Conservation (phyloP, 2,329 filamentous ascomycete genomes). For the Stemphylium beticola region DNA sequence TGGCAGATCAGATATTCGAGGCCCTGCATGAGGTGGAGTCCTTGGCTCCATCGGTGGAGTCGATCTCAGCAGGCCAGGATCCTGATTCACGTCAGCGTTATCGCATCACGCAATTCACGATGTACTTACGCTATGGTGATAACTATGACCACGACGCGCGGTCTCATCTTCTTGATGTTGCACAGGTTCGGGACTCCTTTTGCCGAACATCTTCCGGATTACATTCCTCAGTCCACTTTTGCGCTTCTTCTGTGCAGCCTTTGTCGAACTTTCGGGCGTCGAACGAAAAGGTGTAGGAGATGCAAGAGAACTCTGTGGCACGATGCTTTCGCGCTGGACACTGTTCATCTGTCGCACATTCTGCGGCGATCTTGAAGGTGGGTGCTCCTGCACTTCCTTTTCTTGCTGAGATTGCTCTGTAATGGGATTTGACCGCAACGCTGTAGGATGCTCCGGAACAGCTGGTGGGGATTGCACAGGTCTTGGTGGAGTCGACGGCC, state of each 20-base stretch:
- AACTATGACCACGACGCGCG: constrained; percentile 35
- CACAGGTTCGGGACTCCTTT: constrained; percentile 36
- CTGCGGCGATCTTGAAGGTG: constrained; percentile 24
- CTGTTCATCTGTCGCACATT: constrained; percentile 33
- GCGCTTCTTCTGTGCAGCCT: constrained; percentile 39
- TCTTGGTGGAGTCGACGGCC: constrained; percentile 20
- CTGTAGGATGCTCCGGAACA: constrained; percentile 14
- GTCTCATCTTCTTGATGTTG: constrained; percentile 28
- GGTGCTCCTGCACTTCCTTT: constrained; percentile 11
- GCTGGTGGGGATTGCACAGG: constrained; percentile 19
- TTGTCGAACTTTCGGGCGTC: constrained; percentile 36
- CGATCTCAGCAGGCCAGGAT: constrained; percentile 36
- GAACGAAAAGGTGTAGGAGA: constrained; percentile 40
- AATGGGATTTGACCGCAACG: constrained; percentile 21
- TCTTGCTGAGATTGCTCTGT: constrained; percentile 9
- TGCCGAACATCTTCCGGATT: constrained; percentile 49
- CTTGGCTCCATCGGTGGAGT: constrained; percentile 29
- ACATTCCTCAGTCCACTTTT: constrained; percentile 46
- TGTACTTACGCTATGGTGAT: constrained; percentile 44
- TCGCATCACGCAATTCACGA: background rate
- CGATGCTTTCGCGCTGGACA: constrained; percentile 33
- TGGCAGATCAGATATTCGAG: constrained; percentile 45
- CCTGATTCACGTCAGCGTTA: constrained; percentile 27
- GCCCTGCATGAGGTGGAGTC: constrained; percentile 11
- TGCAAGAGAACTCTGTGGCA: constrained; percentile 29